Base-by-base conservation (phyloP, 805 yeast species). In the Candida ortonii region DNA sequence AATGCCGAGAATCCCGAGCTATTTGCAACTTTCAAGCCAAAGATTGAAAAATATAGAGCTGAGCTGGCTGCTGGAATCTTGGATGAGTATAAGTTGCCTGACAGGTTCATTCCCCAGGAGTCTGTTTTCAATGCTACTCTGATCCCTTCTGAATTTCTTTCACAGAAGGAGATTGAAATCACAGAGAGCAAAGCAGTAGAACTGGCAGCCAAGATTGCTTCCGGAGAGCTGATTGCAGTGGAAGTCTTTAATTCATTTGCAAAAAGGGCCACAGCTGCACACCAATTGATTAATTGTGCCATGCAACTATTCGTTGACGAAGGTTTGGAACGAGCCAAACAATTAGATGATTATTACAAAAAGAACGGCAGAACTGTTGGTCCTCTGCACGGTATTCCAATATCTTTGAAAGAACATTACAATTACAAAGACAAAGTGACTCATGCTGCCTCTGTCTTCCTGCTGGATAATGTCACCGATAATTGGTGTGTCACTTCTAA, bases 361-460 rank as follows among this genome's bases (percentile, higher is more conserved):
- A 61, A 65, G 30, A 64, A 69, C 30, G 76, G 76, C 3, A 57
- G 68, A 32, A 60, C 74, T 0, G 55, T 73, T 16, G 79, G 79
- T 28, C 78, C 81, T 1, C 61, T 78, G 34, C 83, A 80, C 27
- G 84, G 85, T 3, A 55, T 79, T 44, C 84, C 84, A 5, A 61
- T 79, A 31, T 75, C 84, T 1, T 55, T 79, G 35, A 79, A 79
- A 52, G 85, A 78, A 44, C 78, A 78, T 28, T 68, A 64, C 46
- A 58, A 62, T 33, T 67, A 67, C 37, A 63, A 57, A 27, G 81
- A 79, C 25, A 69, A 62, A 36, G 71, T 72, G 47, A 69, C 80
- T 1, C 71, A 73, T 35, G 70, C 68, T 15, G 76, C 78, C 5
- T 71, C 67, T 46, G 70, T 75, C 21, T 50, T 60, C 12, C 41